Evolutionary conservation across 2,329 filamentous ascomycete species (phyloP).

Genomic region (Diplodia mutila): DNA sequence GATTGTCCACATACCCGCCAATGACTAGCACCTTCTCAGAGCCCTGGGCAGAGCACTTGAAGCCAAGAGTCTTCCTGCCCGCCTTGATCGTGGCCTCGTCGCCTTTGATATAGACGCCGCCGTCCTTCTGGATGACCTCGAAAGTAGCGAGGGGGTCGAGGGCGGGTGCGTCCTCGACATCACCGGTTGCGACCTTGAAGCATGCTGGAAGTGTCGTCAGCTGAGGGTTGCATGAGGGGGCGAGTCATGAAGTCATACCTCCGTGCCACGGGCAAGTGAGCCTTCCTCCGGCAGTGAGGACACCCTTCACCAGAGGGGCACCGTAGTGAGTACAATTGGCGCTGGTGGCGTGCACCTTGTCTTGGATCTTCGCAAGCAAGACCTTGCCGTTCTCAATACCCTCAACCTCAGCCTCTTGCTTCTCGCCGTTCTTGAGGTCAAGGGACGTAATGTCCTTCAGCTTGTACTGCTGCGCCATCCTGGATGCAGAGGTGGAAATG

Average conservation of each 20-base stretch:
- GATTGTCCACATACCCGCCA: slow-evolving; percentile 60
- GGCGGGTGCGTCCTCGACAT: slow-evolving; percentile 93
- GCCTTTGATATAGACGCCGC: slow-evolving; percentile 80
- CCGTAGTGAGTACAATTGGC: slow-evolving; percentile 90
- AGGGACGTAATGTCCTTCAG: slow-evolving; percentile 79
- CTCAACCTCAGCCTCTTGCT: slow-evolving; percentile 88
- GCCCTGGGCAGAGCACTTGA: slow-evolving; percentile 67
- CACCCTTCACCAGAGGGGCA: slow-evolving; percentile 83
- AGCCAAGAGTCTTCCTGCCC: slow-evolving; percentile 72
- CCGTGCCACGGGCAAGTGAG: slow-evolving; percentile 97
- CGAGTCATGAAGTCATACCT: slow-evolving; percentile 57
- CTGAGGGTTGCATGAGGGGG: not conserved
- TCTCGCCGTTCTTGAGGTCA: slow-evolving; percentile 76
- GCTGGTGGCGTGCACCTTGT: slow-evolving; percentile 77
- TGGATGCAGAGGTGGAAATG: slow-evolving; percentile 18
- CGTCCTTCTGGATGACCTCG: slow-evolving; percentile 77
- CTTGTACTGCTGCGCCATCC: slow-evolving; percentile 49
- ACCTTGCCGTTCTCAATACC: slow-evolving; percentile 86
- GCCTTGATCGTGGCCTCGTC: slow-evolving; percentile 78
- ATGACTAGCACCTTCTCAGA: slow-evolving; percentile 77
- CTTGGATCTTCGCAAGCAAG: slow-evolving; percentile 77
- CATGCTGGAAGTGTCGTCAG: slow-evolving; percentile 61
- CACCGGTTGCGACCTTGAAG: slow-evolving; percentile 86
- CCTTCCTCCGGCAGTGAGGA: slow-evolving; percentile 78
- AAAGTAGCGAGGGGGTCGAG: slow-evolving; percentile 85